Percentiles rank a stretch among this genome's conserved stretches.
These are phyloP conservation scores for Laburnicola sp. DNA, from an alignment of 2,329 filamentous ascomycete genomes.

Conservation along the genomic window DNA sequence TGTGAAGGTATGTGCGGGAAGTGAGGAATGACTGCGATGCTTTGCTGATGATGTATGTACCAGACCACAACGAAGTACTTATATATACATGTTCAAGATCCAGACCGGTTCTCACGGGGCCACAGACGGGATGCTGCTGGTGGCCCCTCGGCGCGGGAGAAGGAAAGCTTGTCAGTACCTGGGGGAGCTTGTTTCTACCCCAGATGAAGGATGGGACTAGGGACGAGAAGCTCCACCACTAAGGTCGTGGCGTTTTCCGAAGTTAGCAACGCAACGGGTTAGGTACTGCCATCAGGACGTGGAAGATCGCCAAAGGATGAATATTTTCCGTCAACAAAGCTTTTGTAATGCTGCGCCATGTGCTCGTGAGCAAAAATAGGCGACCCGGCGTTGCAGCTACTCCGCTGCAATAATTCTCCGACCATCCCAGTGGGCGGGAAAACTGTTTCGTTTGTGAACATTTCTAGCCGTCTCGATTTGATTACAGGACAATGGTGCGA, in stretches of 20 bases:
- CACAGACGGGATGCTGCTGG: neutral
- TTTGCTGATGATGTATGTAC: neutral
- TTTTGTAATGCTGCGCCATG: too few relatives aligned
- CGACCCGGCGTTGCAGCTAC: too few relatives aligned
- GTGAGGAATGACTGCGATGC: constrained; percentile 19
- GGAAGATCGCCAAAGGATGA: neutral
- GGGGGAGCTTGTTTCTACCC: constrained; percentile 30
- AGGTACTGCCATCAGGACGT: neutral
- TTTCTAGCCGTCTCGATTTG: constrained; percentile 1
- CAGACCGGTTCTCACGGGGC: neutral
- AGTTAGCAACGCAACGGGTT: neutral
- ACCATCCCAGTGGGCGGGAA: too few relatives aligned
- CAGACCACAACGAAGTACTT: neutral
- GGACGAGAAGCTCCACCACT: constrained; percentile 20
- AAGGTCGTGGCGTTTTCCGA: neutral
- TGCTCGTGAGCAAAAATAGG: too few relatives aligned
- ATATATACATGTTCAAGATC: neutral
- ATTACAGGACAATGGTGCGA: constrained; percentile 10
- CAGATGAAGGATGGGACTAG: constrained; percentile 26
- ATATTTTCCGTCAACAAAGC: neutral
- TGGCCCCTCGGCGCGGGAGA: constrained; percentile 2
- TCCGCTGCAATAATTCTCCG: too few relatives aligned
- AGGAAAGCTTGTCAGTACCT: constrained; percentile 31
- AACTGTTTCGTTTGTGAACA: constrained; percentile 9
- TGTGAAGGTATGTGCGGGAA: neutral